phyloP scores from a whole-genome alignment of 1,284 basidiomycete species.

The Flammula alnicola region DNA sequence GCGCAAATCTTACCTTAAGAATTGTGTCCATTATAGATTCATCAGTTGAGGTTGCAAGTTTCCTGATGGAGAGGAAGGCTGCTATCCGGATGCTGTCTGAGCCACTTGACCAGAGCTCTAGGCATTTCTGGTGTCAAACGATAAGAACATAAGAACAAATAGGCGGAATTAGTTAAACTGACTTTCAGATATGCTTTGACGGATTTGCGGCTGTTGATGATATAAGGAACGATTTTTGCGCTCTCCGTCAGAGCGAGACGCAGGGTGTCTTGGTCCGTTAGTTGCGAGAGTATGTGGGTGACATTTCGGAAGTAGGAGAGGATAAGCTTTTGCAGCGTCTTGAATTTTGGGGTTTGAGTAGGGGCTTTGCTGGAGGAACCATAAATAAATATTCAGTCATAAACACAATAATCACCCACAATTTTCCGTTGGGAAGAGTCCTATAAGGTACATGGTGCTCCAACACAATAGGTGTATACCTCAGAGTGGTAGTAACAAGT shows the following conservation, averaged over 20 bases:
- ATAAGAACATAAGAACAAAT: neutral
- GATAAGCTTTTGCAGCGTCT: slow-evolving; percentile 86
- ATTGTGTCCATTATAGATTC: slow-evolving; percentile 85
- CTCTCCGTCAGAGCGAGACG: slow-evolving; percentile 82
- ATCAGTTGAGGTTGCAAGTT: slow-evolving; percentile 81
- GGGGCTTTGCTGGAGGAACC: slow-evolving; percentile 67
- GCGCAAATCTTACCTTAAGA: slow-evolving; percentile 68
- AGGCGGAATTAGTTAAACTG: slow-evolving; percentile 18
- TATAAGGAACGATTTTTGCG: slow-evolving; percentile 86
- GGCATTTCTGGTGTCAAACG: slow-evolving; percentile 76
- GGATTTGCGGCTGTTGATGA: slow-evolving; percentile 82
- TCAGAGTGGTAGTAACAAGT: slow-evolving; percentile 85
- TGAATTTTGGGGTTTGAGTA: slow-evolving; percentile 74
- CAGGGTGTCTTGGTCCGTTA: slow-evolving; percentile 72
- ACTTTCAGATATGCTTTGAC: slow-evolving; percentile 88
- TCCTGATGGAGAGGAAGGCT: slow-evolving; percentile 86
- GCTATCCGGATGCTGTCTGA: slow-evolving; percentile 87
- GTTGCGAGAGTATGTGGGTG: slow-evolving; percentile 77
- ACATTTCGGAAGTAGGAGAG: slow-evolving; percentile 90
- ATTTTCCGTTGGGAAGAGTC: slow-evolving; percentile 80
- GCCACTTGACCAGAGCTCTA: slow-evolving; percentile 81
- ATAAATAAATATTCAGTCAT: slow-evolving; percentile 1
- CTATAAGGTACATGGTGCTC: slow-evolving; percentile 90
- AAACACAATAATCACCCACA: slow-evolving; percentile 54
- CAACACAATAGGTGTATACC: slow-evolving; percentile 91